These are phyloP conservation scores for Stevia rebaudiana DNA, from an alignment of 140 eudicot species.

Conservation along the genomic window DNA sequence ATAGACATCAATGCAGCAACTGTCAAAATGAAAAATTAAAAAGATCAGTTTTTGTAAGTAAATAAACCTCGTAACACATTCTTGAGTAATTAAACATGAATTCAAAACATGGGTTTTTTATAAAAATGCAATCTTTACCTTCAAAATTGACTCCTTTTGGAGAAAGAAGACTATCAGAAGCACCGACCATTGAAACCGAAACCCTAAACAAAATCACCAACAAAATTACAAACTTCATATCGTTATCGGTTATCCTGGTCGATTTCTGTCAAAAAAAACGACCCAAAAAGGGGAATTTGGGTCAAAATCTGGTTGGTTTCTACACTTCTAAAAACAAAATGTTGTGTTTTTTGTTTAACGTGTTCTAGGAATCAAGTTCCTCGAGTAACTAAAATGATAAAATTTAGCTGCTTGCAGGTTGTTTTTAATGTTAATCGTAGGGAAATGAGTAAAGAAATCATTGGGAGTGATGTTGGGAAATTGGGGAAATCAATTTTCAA, in stretches of 20 bases:
- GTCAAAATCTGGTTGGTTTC: constrained; percentile 22
- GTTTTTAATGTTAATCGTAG: constrained; percentile 21
- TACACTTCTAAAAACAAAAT: constrained; percentile 17
- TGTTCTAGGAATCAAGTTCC: constrained; percentile 31
- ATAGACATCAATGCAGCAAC: constrained; percentile 98
- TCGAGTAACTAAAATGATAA: constrained; percentile 37
- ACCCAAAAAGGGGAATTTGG: constrained; percentile 1
- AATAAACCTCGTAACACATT: background rate
- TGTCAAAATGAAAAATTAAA: constrained; percentile 18
- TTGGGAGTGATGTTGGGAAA: constrained; percentile 29
- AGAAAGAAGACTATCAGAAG: constrained; percentile 66
- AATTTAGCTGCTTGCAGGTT: constrained; percentile 18
- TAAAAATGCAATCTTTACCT: constrained; percentile 42
- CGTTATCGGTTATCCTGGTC: background rate
- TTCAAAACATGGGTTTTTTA: background rate
- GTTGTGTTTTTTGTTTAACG: constrained; percentile 32
- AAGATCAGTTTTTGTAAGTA: background rate
- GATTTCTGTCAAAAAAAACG: constrained; percentile 22
- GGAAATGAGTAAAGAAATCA: constrained; percentile 24
- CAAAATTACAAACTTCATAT: constrained; percentile 23
- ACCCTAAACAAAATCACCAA: constrained; percentile 36
- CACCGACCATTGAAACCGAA: constrained; percentile 28
- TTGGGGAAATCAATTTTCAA: constrained; percentile 30
- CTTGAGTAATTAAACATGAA: background rate
- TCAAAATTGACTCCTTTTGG: constrained; percentile 96